Evolutionary conservation across 495 filamentous ascomycete species (phyloP), one percentile per base, ranked within the genome.

Genomic region (Niebla homalea): DNA sequence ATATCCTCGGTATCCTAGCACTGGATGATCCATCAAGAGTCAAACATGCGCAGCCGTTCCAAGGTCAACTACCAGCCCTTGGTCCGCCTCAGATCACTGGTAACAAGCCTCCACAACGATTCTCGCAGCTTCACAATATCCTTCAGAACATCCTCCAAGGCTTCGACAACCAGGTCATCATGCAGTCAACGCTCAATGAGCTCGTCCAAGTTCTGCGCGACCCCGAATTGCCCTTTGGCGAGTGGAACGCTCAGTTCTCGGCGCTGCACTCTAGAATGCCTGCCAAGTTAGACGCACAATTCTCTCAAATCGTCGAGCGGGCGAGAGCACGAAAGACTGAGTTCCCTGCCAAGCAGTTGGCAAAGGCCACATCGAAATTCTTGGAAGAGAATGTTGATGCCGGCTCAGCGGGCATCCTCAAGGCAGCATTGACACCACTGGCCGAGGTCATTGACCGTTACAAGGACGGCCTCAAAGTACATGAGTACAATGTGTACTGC

Each of bases 111-210:
- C 80, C 90, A 11, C 92, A 99, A 72, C 72, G 78, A 47, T 96
- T 95, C 67, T 67, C 77, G 16, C 70, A 87, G 25, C 74, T 90
- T 10, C 77, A 82, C 67, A 79, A 72, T 65, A 85, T 87, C 50
- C 77, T 99, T 26, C 70, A 78, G 62, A 88, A 97, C 66, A 97
- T 97, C 54, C 76, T 99, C 43, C 74, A 82, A 60, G 92, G 92
- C 43, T 99, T 83, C 64, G 92, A 99, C 65, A 99, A 99, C 74
- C 88, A 94, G 62, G 82, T 96, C 46, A 88, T 96, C 66, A 95
- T 99, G 93, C 74, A 76, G 35, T 66, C 77, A 50, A 92, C 87
- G 7, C 72, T 99, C 35, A 90, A 89, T 70, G 87, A 92, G 57
- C 75, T 99, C 26, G 78, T 94, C 19, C 80, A 87, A 43, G 90